A percentile compares a stretch with the other conserved stretches of the same genome.
Conservation (phyloP, 225 moss, liverwort and hornwort species). For the Neckera pumila region DNA sequence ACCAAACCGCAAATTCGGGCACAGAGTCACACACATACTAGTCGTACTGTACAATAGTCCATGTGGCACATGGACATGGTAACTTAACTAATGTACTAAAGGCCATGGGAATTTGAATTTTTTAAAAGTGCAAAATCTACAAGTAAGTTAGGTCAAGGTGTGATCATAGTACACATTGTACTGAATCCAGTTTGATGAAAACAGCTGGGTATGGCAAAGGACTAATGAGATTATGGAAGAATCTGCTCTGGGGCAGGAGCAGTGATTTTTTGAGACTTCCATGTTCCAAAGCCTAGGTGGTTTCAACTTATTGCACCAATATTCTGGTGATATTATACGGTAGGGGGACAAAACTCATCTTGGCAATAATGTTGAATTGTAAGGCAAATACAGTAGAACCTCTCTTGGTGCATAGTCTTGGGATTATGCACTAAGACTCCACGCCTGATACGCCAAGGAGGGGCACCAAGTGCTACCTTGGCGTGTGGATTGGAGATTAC, state of each 20-base stretch:
- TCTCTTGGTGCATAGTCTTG: no score
- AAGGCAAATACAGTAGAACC: no score
- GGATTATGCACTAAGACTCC: no score
- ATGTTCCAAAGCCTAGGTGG: background rate
- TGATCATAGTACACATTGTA: background rate
- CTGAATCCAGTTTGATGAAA: background rate
- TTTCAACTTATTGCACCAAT: background rate
- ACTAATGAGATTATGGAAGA: background rate
- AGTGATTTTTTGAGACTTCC: background rate
- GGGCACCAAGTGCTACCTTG: no score
- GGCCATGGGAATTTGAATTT: background rate
- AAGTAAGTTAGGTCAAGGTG: background rate
- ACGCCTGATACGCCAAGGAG: no score
- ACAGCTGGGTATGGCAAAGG: background rate
- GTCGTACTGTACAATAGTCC: background rate
- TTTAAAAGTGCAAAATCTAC: background rate
- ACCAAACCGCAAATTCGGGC: background rate
- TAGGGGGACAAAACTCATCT: background rate
- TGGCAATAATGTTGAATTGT: background rate
- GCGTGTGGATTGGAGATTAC: no score
- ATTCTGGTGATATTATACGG: rapidly evolving
- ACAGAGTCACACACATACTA: background rate
- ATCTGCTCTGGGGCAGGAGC: background rate
- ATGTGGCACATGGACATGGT: background rate
- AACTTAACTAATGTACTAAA: background rate